A percentile compares a stretch with the other conserved stretches of the same genome.
phyloP scores from a whole-genome alignment of 164 flowering plant species.

The Echeveria elegans region DNA sequence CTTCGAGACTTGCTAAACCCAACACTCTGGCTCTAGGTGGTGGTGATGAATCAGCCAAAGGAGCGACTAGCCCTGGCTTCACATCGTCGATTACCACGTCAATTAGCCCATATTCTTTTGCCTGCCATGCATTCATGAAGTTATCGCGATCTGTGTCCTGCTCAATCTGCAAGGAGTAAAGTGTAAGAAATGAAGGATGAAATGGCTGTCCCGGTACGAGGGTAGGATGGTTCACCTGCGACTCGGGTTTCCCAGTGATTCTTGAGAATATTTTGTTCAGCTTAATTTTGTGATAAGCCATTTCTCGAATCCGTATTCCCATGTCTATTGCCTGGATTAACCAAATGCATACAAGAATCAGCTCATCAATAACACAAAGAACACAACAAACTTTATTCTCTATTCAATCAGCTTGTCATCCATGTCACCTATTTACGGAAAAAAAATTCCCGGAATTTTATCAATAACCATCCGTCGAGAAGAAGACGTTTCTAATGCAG shows the following conservation, averaged over 20 bases:
- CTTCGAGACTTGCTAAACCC: slow-evolving; percentile 62
- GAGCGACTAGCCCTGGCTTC: slow-evolving; percentile 39
- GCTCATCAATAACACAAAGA: background rate
- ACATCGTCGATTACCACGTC: slow-evolving; percentile 92
- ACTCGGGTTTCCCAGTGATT: slow-evolving; percentile 73
- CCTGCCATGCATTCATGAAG: slow-evolving; percentile 89
- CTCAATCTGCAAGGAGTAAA: slow-evolving; percentile 45
- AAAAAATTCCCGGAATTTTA: too few species aligned
- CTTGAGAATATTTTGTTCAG: slow-evolving; percentile 81
- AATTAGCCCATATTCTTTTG: slow-evolving; percentile 75
- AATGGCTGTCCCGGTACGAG: too few species aligned
- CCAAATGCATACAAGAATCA: background rate
- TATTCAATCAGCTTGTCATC: background rate
- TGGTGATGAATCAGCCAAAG: slow-evolving; percentile 49
- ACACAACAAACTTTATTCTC: background rate
- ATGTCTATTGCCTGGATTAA: slow-evolving; percentile 57
- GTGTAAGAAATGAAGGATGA: background rate
- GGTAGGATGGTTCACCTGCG: slow-evolving; percentile 41
- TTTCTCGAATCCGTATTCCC: slow-evolving; percentile 62
- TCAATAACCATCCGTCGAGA: too few species aligned
- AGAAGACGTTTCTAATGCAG: too few species aligned
- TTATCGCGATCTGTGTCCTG: slow-evolving; percentile 73
- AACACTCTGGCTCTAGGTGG: slow-evolving; percentile 70
- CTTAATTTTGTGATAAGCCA: slow-evolving; percentile 71
- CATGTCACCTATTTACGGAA: background rate